Conservation (phyloP, 306 rosid species). For the Senna tora region DNA sequence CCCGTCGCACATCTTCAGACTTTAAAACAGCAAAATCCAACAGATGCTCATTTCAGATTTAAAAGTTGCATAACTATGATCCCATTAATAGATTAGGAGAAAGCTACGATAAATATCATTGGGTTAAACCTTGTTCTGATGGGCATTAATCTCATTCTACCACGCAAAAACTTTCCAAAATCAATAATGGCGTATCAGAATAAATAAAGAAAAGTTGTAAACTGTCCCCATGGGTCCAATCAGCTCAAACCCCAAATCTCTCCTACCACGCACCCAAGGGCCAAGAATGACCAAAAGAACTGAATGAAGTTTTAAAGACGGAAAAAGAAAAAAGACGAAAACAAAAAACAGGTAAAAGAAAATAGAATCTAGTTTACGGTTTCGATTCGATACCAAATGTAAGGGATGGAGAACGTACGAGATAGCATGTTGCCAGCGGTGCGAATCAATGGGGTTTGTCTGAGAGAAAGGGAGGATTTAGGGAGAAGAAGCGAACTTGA, state of each 20-base stretch:
- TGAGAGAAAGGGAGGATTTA: slow-evolving; percentile 25
- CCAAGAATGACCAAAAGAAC: not conserved
- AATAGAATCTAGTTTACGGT: slow-evolving; percentile 18
- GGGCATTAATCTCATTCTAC: not conserved
- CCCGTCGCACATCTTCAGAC: no score
- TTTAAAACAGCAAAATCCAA: no score
- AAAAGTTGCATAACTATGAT: no score
- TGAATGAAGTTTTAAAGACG: not conserved
- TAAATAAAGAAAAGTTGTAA: not conserved
- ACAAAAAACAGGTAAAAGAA: not conserved
- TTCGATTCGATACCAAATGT: slow-evolving; percentile 14
- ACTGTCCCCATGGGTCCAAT: not conserved
- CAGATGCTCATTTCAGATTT: no score
- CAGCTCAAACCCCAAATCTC: not conserved
- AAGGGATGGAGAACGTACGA: slow-evolving; percentile 41
- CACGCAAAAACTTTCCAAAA: not conserved
- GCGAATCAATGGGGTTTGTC: slow-evolving; percentile 16
- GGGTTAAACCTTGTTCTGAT: not conserved
- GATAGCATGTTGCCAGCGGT: slow-evolving; percentile 11
- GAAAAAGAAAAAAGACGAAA: not conserved
- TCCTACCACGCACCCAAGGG: not conserved
- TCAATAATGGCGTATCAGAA: not conserved
- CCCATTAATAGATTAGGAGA: no score
- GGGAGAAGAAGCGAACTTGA: not conserved
- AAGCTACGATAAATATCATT: no score